phyloP scores from a whole-genome alignment of 805 yeast genomes.

The Kuraishia capsulata region DNA sequence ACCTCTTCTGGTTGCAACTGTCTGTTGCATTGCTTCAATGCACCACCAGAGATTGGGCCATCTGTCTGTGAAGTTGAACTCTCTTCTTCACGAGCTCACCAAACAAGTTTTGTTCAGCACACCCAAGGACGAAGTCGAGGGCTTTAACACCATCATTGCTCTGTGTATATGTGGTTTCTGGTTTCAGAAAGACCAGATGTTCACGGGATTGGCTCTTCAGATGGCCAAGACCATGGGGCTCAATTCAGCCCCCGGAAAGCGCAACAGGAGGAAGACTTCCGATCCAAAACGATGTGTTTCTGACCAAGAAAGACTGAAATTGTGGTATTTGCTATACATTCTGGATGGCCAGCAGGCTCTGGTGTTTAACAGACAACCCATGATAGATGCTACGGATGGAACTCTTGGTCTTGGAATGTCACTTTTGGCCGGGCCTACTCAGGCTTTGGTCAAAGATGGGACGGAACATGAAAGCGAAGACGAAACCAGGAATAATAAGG shows the following conservation, averaged over 20 bases:
- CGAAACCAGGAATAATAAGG: background rate
- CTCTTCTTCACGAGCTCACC: constrained; percentile 18
- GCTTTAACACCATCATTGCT: constrained; percentile 53
- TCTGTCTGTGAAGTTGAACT: constrained; percentile 17
- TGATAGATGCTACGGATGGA: constrained; percentile 39
- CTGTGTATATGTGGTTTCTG: constrained; percentile 60
- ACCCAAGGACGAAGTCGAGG: constrained; percentile 33
- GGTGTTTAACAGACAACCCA: constrained; percentile 46
- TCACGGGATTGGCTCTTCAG: constrained; percentile 61
- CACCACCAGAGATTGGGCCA: constrained; percentile 36
- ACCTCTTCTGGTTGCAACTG: constrained; percentile 49
- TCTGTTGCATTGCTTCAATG: constrained; percentile 53
- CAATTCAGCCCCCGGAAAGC: constrained; percentile 17
- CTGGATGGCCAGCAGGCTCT: constrained; percentile 64
- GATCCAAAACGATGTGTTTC: constrained; percentile 13
- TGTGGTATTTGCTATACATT: constrained; percentile 60
- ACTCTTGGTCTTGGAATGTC: constrained; percentile 32
- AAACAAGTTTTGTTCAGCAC: constrained; percentile 23
- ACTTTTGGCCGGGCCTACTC: constrained; percentile 16
- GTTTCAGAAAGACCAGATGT: constrained; percentile 57
- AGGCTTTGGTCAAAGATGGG: background rate
- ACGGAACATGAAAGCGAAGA: no score
- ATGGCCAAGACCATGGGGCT: constrained; percentile 47
- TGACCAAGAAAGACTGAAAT: constrained; percentile 38
- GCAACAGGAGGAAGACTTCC: constrained; percentile 4